A percentile compares a stretch with the other conserved stretches of the same genome.
These are phyloP conservation scores for Arabidopsis arenosa DNA, from an alignment of 345 rosid genomes.

Conservation along the genomic window DNA sequence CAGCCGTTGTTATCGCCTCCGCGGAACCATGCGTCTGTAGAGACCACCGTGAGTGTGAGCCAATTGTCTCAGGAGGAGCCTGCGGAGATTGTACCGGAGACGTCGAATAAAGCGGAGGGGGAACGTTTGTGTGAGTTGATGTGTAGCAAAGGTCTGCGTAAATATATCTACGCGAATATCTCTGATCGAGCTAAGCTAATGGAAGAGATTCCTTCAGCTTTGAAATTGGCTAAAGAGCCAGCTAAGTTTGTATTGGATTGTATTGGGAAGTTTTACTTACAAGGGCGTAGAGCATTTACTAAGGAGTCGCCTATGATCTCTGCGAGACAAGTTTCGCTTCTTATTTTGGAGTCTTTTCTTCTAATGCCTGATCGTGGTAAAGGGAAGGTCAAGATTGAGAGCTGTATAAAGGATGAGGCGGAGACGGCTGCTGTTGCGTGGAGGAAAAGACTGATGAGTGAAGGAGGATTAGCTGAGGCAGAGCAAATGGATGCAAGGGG, in stretches of 20 bases:
- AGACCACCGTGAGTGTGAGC: background rate
- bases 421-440: conserved; percentile 60
- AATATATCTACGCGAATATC: conserved; percentile 50
- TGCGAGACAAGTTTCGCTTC: conserved; percentile 61
- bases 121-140: conserved; percentile 50
- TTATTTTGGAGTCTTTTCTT: conserved; percentile 63
- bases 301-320: conserved; percentile 54
- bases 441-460: conserved; percentile 67
- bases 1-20: background rate
- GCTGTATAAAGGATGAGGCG: conserved; percentile 50
- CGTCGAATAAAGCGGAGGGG: conserved; percentile 15
- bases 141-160: conserved; percentile 65
- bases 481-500: conserved; percentile 67
- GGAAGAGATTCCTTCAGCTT: conserved; percentile 57
- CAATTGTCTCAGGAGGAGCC: conserved; percentile 15
- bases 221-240: conserved; percentile 60
- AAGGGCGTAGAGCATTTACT: conserved; percentile 61
- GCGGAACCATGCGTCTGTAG: background rate
- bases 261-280: conserved; percentile 66
- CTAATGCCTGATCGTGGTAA: conserved; percentile 38
- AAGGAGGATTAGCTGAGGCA: conserved; percentile 65
- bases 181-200: conserved; percentile 51
- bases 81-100: conserved; percentile 8
- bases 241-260: conserved; percentile 74
- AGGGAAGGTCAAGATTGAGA: conserved; percentile 21